These are phyloP conservation scores for Aristolochia californica DNA, from an alignment of 164 flowering plant genomes.

Conservation along the genomic window DNA sequence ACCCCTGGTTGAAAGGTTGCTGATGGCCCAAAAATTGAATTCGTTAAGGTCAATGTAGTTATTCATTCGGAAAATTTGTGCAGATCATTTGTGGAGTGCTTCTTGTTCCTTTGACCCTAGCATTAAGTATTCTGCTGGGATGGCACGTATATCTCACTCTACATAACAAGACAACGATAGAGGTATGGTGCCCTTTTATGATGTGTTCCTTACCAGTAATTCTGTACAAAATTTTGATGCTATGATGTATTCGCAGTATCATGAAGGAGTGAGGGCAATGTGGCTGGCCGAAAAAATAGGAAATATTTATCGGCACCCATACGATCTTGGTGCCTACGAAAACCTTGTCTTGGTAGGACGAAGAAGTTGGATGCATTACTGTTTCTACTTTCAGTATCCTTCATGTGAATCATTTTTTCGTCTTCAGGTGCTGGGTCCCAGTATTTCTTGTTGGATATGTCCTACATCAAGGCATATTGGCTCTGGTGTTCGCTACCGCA, in stretches of 20 bases:
- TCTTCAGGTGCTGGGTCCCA: conserved; percentile 77
- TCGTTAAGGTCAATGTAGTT: too few relatives aligned
- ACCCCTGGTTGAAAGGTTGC: too few relatives aligned
- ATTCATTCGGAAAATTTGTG: conserved; percentile 4
- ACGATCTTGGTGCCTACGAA: conserved; percentile 72
- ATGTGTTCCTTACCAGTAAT: neutral
- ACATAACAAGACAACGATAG: conserved; percentile 89
- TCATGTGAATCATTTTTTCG: neutral
- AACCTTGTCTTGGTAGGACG: conserved; percentile 64
- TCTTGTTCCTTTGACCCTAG: conserved; percentile 52
- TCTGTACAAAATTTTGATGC: neutral
- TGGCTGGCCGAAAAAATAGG: conserved; percentile 95
- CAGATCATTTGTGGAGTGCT: conserved; percentile 69
- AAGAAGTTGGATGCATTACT: neutral
- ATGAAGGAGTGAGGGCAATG: conserved; percentile 97
- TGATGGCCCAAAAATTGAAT: too few relatives aligned
- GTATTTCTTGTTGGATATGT: conserved; percentile 55
- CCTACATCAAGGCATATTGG: conserved; percentile 69
- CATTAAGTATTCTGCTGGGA: conserved; percentile 56
- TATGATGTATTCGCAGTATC: conserved; percentile 40
- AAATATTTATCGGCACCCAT: conserved; percentile 60
- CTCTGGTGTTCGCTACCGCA: conserved; percentile 64
- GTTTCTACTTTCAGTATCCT: neutral
- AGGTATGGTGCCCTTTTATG: conserved; percentile 35
- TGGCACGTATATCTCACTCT: conserved; percentile 78